A percentile compares a stretch with the other conserved stretches of the same genome.
phyloP scores from a whole-genome alignment of 73 alveolate species.

The Stentor roeselii region DNA sequence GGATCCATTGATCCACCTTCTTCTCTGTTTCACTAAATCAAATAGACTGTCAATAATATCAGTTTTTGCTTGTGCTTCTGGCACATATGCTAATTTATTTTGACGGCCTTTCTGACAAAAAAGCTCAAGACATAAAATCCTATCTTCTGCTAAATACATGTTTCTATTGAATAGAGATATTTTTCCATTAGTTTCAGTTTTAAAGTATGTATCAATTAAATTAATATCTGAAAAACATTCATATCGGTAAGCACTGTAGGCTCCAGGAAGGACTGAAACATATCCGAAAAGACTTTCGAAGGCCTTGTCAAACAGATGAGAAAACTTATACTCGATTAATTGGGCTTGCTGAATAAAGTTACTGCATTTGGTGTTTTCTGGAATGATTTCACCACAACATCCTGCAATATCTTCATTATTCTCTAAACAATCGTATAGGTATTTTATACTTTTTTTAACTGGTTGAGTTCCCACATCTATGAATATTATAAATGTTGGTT shows the following conservation, averaged over 20 bases:
- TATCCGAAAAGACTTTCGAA: constrained; percentile 27
- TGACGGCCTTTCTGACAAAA: constrained; percentile 4
- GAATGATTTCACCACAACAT: constrained; percentile 29
- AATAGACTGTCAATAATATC: background rate
- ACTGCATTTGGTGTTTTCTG: background rate
- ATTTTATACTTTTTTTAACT: background rate
- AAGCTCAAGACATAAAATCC: constrained; percentile 56
- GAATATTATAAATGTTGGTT: constrained; percentile 40
- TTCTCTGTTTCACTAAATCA: background rate
- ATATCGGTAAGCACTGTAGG: constrained; percentile 40
- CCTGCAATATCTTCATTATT: constrained; percentile 22
- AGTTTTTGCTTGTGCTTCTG: constrained; percentile 47
- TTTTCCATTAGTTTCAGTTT: background rate
- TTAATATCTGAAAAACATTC: constrained; percentile 17
- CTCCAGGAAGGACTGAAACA: constrained; percentile 50
- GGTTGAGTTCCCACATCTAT: constrained; percentile 52
- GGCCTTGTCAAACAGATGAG: constrained; percentile 14
- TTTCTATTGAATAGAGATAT: constrained; percentile 31
- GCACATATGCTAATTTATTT: constrained; percentile 33
- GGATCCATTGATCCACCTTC: constrained; percentile 23
- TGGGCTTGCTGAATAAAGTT: constrained; percentile 2
- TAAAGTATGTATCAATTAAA: background rate
- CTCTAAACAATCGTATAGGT: background rate
- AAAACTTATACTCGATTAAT: constrained; percentile 20
- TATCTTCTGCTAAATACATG: constrained; percentile 66